A percentile compares a stretch with the other conserved stretches of the same genome.
Conservation (phyloP, 768 basidiomycete genomes). For the Ramaria sp. region DNA sequence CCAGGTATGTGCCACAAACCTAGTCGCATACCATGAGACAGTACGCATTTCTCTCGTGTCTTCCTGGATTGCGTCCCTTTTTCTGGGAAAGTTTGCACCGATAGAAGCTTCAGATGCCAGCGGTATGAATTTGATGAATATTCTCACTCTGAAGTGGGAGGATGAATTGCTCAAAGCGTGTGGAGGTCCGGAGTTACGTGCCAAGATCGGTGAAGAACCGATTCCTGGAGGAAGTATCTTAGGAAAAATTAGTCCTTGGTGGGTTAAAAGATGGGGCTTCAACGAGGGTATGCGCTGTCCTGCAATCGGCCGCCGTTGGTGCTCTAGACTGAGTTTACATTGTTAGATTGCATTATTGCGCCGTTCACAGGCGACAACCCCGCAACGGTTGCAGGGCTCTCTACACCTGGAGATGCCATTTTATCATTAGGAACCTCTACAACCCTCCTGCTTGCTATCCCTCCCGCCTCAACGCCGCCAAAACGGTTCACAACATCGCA, state of each 20-base stretch:
- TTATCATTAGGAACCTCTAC: constrained; percentile 85
- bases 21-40: constrained; percentile 46
- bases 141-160: constrained; percentile 66
- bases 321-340: constrained; percentile 1
- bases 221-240: constrained; percentile 58
- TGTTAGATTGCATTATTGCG: constrained; percentile 60
- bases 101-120: constrained; percentile 84
- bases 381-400: constrained; percentile 65
- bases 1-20: constrained; percentile 47
- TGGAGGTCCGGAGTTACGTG: constrained; percentile 53
- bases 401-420: constrained; percentile 69
- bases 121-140: constrained; percentile 84
- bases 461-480: constrained; percentile 51
- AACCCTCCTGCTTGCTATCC: constrained; percentile 70
- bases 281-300: constrained; percentile 34
- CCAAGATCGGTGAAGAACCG: constrained; percentile 68
- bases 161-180: constrained; percentile 51
- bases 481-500: constrained; percentile 67
- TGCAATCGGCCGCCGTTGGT: not conserved
- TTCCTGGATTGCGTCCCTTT: constrained; percentile 75
- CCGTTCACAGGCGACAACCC: constrained; percentile 90
- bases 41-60: constrained; percentile 69
- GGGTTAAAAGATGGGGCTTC: constrained; percentile 69
- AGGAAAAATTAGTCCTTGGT: constrained; percentile 58
- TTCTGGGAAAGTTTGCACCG: constrained; percentile 65